These are phyloP conservation scores for Lepiota venenata DNA, from an alignment of 768 basidiomycete species.

Conservation along the genomic window DNA sequence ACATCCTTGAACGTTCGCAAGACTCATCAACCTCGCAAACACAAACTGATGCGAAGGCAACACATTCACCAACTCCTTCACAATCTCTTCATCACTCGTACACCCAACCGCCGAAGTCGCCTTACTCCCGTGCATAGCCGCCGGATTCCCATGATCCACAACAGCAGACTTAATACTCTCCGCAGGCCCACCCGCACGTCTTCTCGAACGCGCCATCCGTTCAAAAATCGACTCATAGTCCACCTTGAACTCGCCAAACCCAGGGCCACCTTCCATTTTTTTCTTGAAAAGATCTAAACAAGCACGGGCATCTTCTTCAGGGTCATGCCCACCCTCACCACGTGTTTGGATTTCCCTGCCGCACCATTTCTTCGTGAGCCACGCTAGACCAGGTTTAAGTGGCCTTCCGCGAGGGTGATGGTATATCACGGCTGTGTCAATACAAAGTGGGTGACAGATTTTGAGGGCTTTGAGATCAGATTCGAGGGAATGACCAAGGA, in stretches of 20 bases:
- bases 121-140: constrained; percentile 81
- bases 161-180: constrained; percentile 58
- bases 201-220: constrained; percentile 59
- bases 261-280: constrained; percentile 74
- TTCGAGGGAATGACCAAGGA: constrained; percentile 94
- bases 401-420: constrained; percentile 94
- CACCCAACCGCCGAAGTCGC: constrained; percentile 77
- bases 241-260: constrained; percentile 83
- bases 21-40: constrained; percentile 79
- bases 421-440: constrained; percentile 89
- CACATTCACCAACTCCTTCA: constrained; percentile 61
- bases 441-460: constrained; percentile 80
- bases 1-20: constrained; percentile 86
- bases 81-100: constrained; percentile 71
- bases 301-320: constrained; percentile 91
- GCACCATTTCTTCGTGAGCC: constrained; percentile 95
- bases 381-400: constrained; percentile 93
- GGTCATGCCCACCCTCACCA: constrained; percentile 88
- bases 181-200: constrained; percentile 26
- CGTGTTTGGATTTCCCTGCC: constrained; percentile 83
- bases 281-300: constrained; percentile 81
- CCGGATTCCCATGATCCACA: constrained; percentile 83
- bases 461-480: constrained; percentile 89
- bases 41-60: constrained; percentile 71
- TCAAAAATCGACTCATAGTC: constrained; percentile 91